phyloP scores from a whole-genome alignment of 2,329 filamentous ascomycete genomes.

The Aspergillus jensenii region DNA sequence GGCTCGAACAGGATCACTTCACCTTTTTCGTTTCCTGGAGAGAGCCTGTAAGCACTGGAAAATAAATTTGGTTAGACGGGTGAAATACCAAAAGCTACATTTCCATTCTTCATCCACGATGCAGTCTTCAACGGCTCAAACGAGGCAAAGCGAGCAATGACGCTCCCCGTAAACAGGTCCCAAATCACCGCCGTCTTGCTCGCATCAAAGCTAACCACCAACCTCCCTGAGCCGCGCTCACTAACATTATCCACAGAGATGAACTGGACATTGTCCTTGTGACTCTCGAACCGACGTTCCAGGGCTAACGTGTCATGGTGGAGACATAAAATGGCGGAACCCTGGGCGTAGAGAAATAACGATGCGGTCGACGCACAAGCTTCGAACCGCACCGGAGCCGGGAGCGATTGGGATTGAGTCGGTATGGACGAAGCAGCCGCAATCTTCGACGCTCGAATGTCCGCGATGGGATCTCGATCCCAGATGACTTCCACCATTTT shows the following conservation, averaged over 20 bases:
- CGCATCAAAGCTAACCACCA: conserved; percentile 90
- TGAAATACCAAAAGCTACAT: conserved; percentile 85
- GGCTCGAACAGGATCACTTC: conserved; percentile 95
- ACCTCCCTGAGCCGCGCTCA: conserved; percentile 76
- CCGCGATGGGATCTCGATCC: conserved; percentile 61
- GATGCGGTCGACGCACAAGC: conserved; percentile 88
- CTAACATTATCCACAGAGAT: conserved; percentile 90
- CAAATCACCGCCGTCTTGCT: conserved; percentile 93
- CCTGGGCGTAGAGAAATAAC: conserved; percentile 85
- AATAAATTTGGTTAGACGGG: too few species aligned
- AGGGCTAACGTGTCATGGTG: conserved; percentile 91
- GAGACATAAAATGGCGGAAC: conserved; percentile 77
- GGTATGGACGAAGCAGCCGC: conserved; percentile 44
- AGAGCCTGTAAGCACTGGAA: neutral
- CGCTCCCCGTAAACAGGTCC: conserved; percentile 89
- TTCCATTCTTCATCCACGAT: conserved; percentile 95
- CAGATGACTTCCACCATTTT: conserved; percentile 60
- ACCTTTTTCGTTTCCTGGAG: conserved; percentile 80
- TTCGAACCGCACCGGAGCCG: conserved; percentile 61
- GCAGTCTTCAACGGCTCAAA: conserved; percentile 84
- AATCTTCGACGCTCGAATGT: conserved; percentile 57
- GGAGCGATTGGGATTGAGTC: conserved; percentile 22
- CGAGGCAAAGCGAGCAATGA: conserved; percentile 87
- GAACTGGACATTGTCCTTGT: conserved; percentile 78
- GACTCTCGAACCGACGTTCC: conserved; percentile 79